These are phyloP conservation scores for Neurospora sp. DNA, from an alignment of 495 filamentous ascomycete genomes.

Conservation along the genomic window DNA sequence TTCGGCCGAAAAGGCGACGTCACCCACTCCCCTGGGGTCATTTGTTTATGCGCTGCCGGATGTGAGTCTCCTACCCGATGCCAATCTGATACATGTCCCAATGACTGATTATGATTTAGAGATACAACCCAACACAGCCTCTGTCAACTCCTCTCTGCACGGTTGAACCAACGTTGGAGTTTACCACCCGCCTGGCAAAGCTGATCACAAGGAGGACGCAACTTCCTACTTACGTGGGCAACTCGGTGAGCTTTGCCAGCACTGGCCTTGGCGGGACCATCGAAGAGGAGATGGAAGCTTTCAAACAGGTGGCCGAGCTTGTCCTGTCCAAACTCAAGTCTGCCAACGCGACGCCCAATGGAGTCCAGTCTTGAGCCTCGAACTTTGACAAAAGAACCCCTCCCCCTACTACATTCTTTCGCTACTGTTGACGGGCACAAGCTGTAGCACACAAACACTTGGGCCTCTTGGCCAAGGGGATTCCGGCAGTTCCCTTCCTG, in stretches of 20 bases:
- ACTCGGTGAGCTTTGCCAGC: constrained; percentile 57
- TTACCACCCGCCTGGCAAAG: constrained; percentile 75
- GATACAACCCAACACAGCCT: constrained; percentile 45
- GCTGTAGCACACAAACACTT: neutral
- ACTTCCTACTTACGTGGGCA: constrained; percentile 75
- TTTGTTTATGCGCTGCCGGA: constrained; percentile 91
- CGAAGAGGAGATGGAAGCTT: constrained; percentile 92
- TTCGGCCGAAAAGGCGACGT: constrained; percentile 44
- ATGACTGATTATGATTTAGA: constrained; percentile 25
- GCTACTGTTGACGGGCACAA: neutral
- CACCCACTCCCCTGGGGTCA: constrained; percentile 54
- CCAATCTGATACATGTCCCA: neutral
- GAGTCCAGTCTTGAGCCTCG: constrained; percentile 1
- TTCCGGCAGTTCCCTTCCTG: neutral
- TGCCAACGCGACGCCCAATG: constrained; percentile 2
- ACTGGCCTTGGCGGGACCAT: constrained; percentile 60
- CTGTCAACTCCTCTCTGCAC: constrained; percentile 74
- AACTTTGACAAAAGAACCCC: neutral
- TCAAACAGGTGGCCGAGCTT: constrained; percentile 59
- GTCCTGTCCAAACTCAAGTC: constrained; percentile 45
- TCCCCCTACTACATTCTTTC: neutral
- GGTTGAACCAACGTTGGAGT: constrained; percentile 66
- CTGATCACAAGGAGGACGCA: constrained; percentile 60
- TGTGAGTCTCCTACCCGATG: constrained; percentile 38
- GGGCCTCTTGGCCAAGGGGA: neutral